Base-by-base conservation (phyloP, 169 alveolate genomes). In the Prorocentrum cordatum region DNA sequence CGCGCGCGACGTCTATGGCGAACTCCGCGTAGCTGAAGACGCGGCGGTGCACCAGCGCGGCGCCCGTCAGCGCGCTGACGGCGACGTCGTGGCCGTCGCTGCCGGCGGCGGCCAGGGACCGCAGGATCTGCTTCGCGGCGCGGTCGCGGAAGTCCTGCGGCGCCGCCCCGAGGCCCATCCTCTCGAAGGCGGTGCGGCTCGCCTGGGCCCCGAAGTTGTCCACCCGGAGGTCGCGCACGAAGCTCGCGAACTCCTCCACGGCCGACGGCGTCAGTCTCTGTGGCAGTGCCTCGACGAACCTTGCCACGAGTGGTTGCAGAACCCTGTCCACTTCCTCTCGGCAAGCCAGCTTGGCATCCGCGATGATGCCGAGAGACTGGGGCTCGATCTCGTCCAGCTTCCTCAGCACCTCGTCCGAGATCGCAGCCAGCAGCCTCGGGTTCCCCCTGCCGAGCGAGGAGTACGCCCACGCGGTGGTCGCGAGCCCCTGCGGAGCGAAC, bases 191-290 rank as follows among this genome's bases (percentile, higher is more conserved):
- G 70, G 45, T 67, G 18, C 85, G 85, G 0, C 70, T 73, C 4
- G 70, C 85, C 70, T 70, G 50, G 29, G 85, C 85, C 27, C 85
- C 85, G 22, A 73, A 73, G 70, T 73, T 73, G 54, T 73, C 85
- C 29, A 73, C 84, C 9, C 85, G 68, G 38, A 73, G 31, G 10
- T 73, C 85, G 32, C 54, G 67, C 24, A 73, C 85, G 2, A 73
- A 32, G 12, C 50, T 50, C 50, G 31, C 18, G 62, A 50, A 1
- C 62, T 27, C 12, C 22, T 47, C 61, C 61, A 47, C 26, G 1
- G 59, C 22, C 22, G 16, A n/a, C 26, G 26, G 22, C 26, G 59
- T n/a, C 6, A 1, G 59, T 18, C 24, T 45, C 58, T 45, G 1
- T 45, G 59, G 59, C 59, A 14, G 26, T 22, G 68, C 68, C 9